Evolutionary conservation across 2,329 filamentous ascomycete species (phyloP).

Genomic region (Meredithiella fracta): DNA sequence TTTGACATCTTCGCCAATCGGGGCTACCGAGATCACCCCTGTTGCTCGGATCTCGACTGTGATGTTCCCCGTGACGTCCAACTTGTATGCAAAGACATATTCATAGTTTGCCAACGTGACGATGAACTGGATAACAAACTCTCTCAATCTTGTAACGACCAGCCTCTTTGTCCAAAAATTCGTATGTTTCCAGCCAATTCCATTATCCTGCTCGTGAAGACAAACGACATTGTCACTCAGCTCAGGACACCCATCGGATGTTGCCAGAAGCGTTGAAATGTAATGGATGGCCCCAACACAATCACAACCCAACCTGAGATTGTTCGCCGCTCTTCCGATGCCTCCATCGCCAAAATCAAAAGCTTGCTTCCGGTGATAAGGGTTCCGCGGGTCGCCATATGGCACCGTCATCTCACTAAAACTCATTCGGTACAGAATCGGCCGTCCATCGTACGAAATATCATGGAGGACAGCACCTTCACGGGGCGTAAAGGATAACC

Average conservation of each 20-base stretch:
- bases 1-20: constrained; percentile 38
- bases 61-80: constrained; percentile 46
- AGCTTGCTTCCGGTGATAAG: constrained; percentile 52
- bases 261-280: constrained; percentile 40
- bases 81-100: constrained; percentile 36
- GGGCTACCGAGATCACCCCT: constrained; percentile 45
- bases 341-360: constrained; percentile 59
- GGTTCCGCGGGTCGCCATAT: constrained; percentile 48
- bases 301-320: constrained; percentile 51
- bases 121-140: constrained; percentile 52
- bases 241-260: constrained; percentile 35
- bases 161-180: constrained; percentile 49
- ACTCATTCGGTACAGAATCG: constrained; percentile 49
- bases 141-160: constrained; percentile 41
- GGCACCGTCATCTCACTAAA: constrained; percentile 56
- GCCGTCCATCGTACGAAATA: constrained; percentile 47
- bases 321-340: constrained; percentile 50
- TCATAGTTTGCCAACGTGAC: constrained; percentile 57
- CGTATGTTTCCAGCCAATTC: constrained; percentile 56
- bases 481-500: constrained; percentile 51
- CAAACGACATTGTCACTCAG: constrained; percentile 44
- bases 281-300: constrained; percentile 52
- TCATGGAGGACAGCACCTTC: constrained; percentile 59
- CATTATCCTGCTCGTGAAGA: constrained; percentile 54
- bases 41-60: constrained; percentile 48